A percentile compares a stretch with the other conserved stretches of the same genome.
phyloP scores from a whole-genome alignment of 2,329 filamentous ascomycete genomes.

The Didymella arachidicola region DNA sequence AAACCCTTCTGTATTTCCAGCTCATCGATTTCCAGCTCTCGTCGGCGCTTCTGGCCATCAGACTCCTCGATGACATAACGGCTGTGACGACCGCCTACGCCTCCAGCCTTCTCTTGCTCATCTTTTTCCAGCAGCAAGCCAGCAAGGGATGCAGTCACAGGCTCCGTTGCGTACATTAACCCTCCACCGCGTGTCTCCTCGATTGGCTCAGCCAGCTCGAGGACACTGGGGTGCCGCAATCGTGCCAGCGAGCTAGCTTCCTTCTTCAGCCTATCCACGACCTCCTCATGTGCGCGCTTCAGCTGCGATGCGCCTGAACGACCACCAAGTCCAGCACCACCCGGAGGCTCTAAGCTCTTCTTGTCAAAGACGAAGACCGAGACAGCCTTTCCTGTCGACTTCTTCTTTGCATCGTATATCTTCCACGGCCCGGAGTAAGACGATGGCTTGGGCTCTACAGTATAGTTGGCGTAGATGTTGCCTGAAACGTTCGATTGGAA shows the following conservation, averaged over 20 bases:
- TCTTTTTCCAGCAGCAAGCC: slow-evolving; percentile 87
- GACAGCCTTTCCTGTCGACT: slow-evolving; percentile 85
- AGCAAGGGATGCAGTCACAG: slow-evolving; percentile 86
- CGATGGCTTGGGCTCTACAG: slow-evolving; percentile 76
- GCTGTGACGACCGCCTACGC: slow-evolving; percentile 74
- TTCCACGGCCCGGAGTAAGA: slow-evolving; percentile 92
- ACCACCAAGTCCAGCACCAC: slow-evolving; percentile 64
- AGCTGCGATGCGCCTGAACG: slow-evolving; percentile 70
- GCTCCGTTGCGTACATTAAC: slow-evolving; percentile 93
- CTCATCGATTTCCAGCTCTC: slow-evolving; percentile 93
- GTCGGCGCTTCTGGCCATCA: slow-evolving; percentile 72
- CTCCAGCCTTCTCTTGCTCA: slow-evolving; percentile 76
- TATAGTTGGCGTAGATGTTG: slow-evolving; percentile 93
- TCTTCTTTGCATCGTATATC: slow-evolving; percentile 97
- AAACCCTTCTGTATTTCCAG: slow-evolving; percentile 97
- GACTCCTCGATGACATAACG: slow-evolving; percentile 82
- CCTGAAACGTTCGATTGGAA: slow-evolving; percentile 91
- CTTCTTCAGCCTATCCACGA: slow-evolving; percentile 87
- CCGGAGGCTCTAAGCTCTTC: slow-evolving; percentile 78
- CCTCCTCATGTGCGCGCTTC: slow-evolving; percentile 86
- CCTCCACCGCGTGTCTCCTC: slow-evolving; percentile 92
- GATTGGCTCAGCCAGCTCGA: slow-evolving; percentile 92
- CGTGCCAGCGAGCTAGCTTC: slow-evolving; percentile 89
- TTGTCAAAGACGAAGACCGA: slow-evolving; percentile 96
- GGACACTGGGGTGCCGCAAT: slow-evolving; percentile 86